A percentile compares a stretch with the other conserved stretches of the same genome.
phyloP scores from a whole-genome alignment of 75 land plant genomes.

The Picea sitchensis region DNA sequence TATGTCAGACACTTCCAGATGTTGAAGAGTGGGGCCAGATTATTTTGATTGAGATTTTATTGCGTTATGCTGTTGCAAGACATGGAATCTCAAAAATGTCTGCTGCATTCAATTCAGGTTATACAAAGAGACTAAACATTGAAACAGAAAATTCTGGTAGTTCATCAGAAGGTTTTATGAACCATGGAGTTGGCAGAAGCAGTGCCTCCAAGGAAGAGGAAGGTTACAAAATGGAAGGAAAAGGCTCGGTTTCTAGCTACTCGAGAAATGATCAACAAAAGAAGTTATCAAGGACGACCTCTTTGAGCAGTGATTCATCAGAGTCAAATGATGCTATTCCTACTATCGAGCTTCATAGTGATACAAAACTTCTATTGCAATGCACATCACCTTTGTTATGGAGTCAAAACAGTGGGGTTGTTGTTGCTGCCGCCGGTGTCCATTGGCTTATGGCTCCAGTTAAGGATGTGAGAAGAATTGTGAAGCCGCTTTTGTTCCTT shows the following conservation, averaged over 20 bases:
- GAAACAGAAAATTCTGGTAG: conserved; percentile 18
- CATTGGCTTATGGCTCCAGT: conserved; percentile 89
- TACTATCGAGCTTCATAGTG: conserved; percentile 47
- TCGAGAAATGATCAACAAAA: conserved; percentile 47
- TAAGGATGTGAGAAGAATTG: conserved; percentile 60
- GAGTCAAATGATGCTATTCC: conserved; percentile 15
- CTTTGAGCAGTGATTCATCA: conserved; percentile 2
- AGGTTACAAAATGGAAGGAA: conserved; percentile 11
- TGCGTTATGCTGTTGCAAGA: conserved; percentile 77
- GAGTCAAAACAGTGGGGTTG: conserved; percentile 97
- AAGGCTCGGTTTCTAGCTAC: conserved; percentile 23
- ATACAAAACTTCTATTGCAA: conserved; percentile 64
- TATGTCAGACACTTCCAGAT: conserved; percentile 87
- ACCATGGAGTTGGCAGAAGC: no score
- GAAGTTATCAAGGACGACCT: conserved; percentile 21
- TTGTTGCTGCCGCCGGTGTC: conserved; percentile 89
- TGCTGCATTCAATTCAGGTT: conserved; percentile 23
- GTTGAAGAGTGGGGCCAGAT: conserved; percentile 99
- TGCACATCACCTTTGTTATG: conserved; percentile 84
- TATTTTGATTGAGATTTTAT: conserved; percentile 73
- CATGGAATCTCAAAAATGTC: conserved; percentile 67
- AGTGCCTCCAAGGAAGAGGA: not conserved
- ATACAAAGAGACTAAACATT: conserved; percentile 10
- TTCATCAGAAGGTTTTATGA: not conserved
- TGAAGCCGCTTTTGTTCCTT: conserved; percentile 85